Base-by-base conservation (phyloP, 495 filamentous ascomycete genomes). In the Amphirosellinia nigrospora region DNA sequence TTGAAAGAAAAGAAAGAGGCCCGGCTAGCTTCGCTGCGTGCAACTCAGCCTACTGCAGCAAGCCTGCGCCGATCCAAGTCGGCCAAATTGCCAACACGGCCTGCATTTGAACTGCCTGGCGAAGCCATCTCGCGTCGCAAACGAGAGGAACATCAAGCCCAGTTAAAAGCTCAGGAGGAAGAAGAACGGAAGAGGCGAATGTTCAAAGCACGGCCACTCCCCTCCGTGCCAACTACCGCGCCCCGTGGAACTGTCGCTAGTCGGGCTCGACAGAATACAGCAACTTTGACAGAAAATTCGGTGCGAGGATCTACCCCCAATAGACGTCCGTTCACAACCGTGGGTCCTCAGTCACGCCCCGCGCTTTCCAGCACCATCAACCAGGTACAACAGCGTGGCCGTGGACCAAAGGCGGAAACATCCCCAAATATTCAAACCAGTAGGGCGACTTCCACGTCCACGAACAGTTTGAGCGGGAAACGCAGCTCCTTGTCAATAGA, bases 41-140 rank as follows among this genome's bases (percentile, higher is more conserved):
- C 81, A 9, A 75, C 78, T n/a, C 80, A 80, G 66, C 80, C 81
- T 9, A 81, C 80, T 34, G 46, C 67, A 21, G 68, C 74, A 45
- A 77, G 76, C 45, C 74, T 78, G 32, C 69, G 76, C 61, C 71
- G 76, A 53, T 71, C 78, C 71, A 87, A 90, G 79, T 91, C 90
- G 0, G 83, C 78, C 36, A 92, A 89, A 72, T 76, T 85, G 9
- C 86, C 86, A 11, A 92, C 90, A 6, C 84, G 81, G 38, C 79
- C 92, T 13, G 86, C 81, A 21, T 94, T 93, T 75, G 87, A 90
- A 74, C 83, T 94, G 28, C 90, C 91, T 0, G 91, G 92, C 39
- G 92, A 93, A 67, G 91, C 89, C 32, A 82, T 93, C 39, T 90
- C 91, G 28, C 88, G 88, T 10, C 88, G 87, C 63, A 88, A 92